Base-by-base conservation (phyloP, 2,329 filamentous ascomycete species). In the Dothiorella sarmentorum region DNA sequence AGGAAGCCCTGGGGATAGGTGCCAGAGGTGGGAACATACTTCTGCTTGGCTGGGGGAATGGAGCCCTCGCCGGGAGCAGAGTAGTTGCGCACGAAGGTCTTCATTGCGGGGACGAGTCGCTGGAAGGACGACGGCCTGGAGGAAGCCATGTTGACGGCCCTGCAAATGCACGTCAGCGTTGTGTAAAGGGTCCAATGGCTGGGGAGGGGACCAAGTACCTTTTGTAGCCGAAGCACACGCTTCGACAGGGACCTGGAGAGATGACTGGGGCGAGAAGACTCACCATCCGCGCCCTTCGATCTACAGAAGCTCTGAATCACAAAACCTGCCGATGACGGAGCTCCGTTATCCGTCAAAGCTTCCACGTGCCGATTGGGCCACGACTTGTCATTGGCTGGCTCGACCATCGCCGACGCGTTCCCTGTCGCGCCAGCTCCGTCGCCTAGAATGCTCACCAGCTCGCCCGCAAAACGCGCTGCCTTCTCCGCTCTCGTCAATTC, bases 1-100 rank as follows among this genome's bases (percentile, higher is more conserved):
- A 84, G 79, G 80, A 97, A 99, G 44, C 93, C 94, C 72, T 89
- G 86, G 4, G 94, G 94, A 69, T 97, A 97, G 18, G 85, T 90
- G 63, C 93, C 94, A 40, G 82, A 84, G 1, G 84, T 87, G 7
- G 94, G 92, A 53, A 97, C 85, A 74, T 96, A 97, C 75, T 95
- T 95, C 73, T 87, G 84, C 79, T 97, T 99, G 60, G 88, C 84
- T 15, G 83, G 82, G 1, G 92, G 91, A 60, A 96, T 81, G 31
- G 76, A 73, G 56, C 80, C 78, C 65, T 81, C 78, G 53, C 80
- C 76, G 2, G 84, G 82, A 17, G 83, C 84, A 49, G 85, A 84
- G 68, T 88, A 88, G 63, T 70, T 69, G 60, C 83, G 80, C 26
- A 73, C 65, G 18, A 56, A 51, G 69, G 80, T 78, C 35, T 64